phyloP scores from a whole-genome alignment of 257 asterid species.

The Solanum stenotomum region DNA sequence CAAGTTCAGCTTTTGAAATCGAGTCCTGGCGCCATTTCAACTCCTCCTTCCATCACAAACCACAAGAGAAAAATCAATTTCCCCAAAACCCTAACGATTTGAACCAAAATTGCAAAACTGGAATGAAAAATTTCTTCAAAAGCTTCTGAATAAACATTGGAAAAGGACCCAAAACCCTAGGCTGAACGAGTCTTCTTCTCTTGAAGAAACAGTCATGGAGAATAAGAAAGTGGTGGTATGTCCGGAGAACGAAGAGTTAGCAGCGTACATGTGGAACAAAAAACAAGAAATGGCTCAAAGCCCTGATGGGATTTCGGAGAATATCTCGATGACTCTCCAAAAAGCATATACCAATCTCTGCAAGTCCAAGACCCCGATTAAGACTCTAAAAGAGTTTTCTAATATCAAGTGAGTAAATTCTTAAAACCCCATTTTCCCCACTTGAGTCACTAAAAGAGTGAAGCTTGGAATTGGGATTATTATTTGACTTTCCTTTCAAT shows the following conservation, averaged over 20 bases:
- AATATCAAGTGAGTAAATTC: slow-evolving; percentile 59
- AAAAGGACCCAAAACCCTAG: neutral
- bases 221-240: slow-evolving; percentile 31
- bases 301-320: slow-evolving; percentile 72
- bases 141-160: neutral
- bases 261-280: slow-evolving; percentile 52
- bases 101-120: neutral
- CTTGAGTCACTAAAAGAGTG: neutral
- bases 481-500: slow-evolving; percentile 1
- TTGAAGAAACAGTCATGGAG: slow-evolving; percentile 27
- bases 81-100: neutral
- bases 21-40: slow-evolving; percentile 6
- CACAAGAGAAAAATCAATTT: neutral
- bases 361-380: slow-evolving; percentile 44
- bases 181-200: neutral
- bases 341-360: slow-evolving; percentile 73
- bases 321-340: slow-evolving; percentile 48
- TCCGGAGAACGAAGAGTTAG: slow-evolving; percentile 60
- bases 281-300: slow-evolving; percentile 60
- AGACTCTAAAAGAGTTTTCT: slow-evolving; percentile 57
- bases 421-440: neutral
- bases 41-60: neutral
- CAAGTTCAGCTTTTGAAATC: neutral
- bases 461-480: neutral
- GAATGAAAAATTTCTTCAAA: neutral